Percentiles rank a stretch among this genome's conserved stretches.
Evolutionary conservation across 371 early-diverging fungal species (phyloP).

Genomic region (Capillidium heterosporum): DNA sequence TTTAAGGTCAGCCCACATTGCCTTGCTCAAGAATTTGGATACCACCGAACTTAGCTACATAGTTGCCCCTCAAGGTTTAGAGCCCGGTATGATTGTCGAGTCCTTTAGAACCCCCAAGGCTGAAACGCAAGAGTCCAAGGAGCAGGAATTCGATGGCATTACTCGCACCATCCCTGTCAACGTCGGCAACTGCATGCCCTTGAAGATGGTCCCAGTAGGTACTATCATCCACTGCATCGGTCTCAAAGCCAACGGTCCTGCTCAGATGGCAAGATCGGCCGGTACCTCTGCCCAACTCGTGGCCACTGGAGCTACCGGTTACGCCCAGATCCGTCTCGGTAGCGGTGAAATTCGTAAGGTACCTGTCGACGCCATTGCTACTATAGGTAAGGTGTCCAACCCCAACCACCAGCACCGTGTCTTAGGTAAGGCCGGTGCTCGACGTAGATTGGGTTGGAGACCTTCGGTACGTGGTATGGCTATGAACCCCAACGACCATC

Average conservation of each 20-base stretch:
- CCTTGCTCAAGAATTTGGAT: constrained; percentile 56
- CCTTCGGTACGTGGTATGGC: constrained; percentile 98
- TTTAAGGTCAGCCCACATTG: constrained; percentile 82
- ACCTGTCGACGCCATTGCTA: constrained; percentile 76
- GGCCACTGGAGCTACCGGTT: constrained; percentile 52
- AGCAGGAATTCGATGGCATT: constrained; percentile 19
- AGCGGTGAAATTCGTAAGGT: constrained; percentile 81
- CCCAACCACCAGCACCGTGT: constrained; percentile 75
- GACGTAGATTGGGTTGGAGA: constrained; percentile 66
- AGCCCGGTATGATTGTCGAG: constrained; percentile 36
- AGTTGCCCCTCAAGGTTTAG: constrained; percentile 29
- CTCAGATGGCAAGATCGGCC: constrained; percentile 69
- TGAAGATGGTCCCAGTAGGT: constrained; percentile 86
- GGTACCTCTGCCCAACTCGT: constrained; percentile 81
- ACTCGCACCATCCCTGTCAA: constrained; percentile 50
- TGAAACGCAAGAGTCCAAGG: constrained; percentile 6
- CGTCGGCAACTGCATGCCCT: constrained; percentile 77
- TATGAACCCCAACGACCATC: constrained; percentile 97
- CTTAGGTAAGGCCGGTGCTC: constrained; percentile 84
- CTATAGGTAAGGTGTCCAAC: constrained; percentile 87
- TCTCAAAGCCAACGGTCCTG: constrained; percentile 63
- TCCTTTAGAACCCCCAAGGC: constrained; percentile 23
- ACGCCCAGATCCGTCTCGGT: constrained; percentile 71
- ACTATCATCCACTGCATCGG: constrained; percentile 78
- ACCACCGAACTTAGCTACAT: constrained; percentile 56